These are phyloP conservation scores for Ganoderma leucocontextum DNA, from an alignment of 1,284 basidiomycete genomes.

Conservation along the genomic window DNA sequence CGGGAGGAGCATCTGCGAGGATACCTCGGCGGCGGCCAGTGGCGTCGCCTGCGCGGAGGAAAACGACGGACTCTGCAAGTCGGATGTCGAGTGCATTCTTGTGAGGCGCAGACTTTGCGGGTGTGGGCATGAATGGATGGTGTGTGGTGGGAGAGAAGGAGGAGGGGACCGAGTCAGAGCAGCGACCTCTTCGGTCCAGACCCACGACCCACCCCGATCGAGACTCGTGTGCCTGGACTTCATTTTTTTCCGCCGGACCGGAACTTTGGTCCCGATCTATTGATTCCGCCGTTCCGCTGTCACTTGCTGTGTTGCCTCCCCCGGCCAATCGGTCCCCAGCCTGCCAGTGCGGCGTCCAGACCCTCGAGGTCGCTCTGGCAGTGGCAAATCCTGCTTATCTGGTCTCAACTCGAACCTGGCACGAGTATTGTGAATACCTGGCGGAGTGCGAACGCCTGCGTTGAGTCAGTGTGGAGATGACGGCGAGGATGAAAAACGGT, in stretches of 20 bases:
- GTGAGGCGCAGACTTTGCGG: conserved; percentile 22
- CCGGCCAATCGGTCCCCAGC: not conserved
- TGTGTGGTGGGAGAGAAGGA: conserved; percentile 12
- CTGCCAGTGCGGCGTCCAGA: not conserved
- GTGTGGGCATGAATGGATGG: conserved; percentile 25
- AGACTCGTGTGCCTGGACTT: conserved; percentile 22
- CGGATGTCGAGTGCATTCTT: conserved; percentile 65
- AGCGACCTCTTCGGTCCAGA: conserved; percentile 3
- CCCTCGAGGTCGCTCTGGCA: not conserved
- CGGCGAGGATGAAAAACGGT: not conserved
- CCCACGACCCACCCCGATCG: conserved; percentile 28
- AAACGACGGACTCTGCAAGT: conserved; percentile 86
- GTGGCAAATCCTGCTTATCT: not conserved
- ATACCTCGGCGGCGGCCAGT: conserved; percentile 55
- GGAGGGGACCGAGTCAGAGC: not conserved
- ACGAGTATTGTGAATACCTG: not conserved
- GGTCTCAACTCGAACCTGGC: not conserved
- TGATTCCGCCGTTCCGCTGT: not conserved
- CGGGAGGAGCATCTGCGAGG: conserved; percentile 65
- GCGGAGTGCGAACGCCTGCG: not conserved
- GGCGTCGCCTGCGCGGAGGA: conserved; percentile 67
- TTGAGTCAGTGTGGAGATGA: not conserved
- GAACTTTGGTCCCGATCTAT: not conserved
- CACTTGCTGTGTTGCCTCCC: not conserved
- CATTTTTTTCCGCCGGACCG: conserved; percentile 15